Base-by-base conservation (phyloP, 192 early-diverging fungal species). In the Coemansia sp. region DNA sequence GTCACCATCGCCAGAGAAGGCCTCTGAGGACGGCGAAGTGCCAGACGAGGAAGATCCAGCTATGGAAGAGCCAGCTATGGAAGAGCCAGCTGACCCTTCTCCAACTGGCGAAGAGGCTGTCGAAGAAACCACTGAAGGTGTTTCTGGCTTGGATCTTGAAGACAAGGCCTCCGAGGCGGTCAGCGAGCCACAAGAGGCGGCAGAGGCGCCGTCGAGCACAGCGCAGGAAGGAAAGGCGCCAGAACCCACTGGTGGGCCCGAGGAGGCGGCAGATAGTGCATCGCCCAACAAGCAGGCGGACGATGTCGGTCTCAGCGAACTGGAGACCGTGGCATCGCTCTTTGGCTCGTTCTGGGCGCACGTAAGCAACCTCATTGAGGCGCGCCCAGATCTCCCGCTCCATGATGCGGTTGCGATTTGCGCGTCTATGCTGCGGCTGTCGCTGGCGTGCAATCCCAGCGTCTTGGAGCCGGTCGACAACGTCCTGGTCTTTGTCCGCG, bases 311-410 rank as follows among this genome's bases (percentile, higher is more conserved):
- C 29, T 50, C 8, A 54, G 19, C 36, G 54, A 67, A 45, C 38
- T 72, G 37, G 59, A 60, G 9, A 21, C 40, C 14, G 28, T 66
- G 38, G 44, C 69, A 3, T 38, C 45, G 37, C 71, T 99, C 13
- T 99, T 99, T 78, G 90, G 89, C 40, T 89, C 96, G 22, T 99
- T 99, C 66, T 99, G 96, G 96, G 75, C 63, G 22, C 94, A 99
- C 61, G 88, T 99, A 51, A 87, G 86, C 21, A 84, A 89, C 31
- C 80, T 98, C 22, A 86, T 99, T 31, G 86, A 91, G 81, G 83
- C 83, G 27, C 84, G 94, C 17, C 90, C 90, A 3, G 94, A 99
- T 61, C 82, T 99, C 7, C 80, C 85, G 5, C 83, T 96, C 25
- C 85, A 91, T 53, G 94, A 99, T 49, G 79, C 92, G n/a, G 87